These are phyloP conservation scores for Plectosphaerella sp. DNA, from an alignment of 2,329 filamentous ascomycete genomes.

Conservation along the genomic window DNA sequence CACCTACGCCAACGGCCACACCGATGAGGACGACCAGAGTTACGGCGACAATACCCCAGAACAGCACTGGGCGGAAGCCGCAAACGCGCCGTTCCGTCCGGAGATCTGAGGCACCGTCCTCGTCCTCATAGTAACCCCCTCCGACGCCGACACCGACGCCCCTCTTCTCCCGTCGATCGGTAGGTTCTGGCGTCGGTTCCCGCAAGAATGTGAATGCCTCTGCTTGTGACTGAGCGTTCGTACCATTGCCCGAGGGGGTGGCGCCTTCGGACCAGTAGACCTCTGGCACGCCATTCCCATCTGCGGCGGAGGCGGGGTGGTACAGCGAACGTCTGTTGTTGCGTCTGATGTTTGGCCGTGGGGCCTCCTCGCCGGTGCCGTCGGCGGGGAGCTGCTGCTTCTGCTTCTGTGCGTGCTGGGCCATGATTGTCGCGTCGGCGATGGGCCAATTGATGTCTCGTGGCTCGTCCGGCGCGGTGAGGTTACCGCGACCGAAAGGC, in stretches of 20 bases:
- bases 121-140: neutral
- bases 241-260: constrained; percentile 1
- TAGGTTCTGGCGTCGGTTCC: constrained; percentile 30
- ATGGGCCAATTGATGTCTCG: neutral
- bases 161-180: constrained; percentile 5
- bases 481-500: neutral
- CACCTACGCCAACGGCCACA: constrained; percentile 34
- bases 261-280: constrained; percentile 2
- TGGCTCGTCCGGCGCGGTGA: neutral
- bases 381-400: neutral
- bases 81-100: constrained; percentile 16
- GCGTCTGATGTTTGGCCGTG: neutral
- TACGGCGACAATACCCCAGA: constrained; percentile 29
- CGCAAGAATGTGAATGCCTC: constrained; percentile 33
- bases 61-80: constrained; percentile 23
- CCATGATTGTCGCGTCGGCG: neutral
- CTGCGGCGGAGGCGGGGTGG: constrained; percentile 1
- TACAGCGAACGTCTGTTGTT: constrained; percentile 2
- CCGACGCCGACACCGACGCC: constrained; percentile 5
- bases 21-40: constrained; percentile 27
- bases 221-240: neutral
- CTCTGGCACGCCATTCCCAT: neutral
- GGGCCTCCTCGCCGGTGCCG: neutral
- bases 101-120: constrained; percentile 5
- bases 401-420: neutral